Percentiles rank a stretch among this genome's conserved stretches.
These are phyloP conservation scores for Fusarium tuaranense DNA, from an alignment of 2,329 filamentous ascomycete genomes.

Conservation along the genomic window DNA sequence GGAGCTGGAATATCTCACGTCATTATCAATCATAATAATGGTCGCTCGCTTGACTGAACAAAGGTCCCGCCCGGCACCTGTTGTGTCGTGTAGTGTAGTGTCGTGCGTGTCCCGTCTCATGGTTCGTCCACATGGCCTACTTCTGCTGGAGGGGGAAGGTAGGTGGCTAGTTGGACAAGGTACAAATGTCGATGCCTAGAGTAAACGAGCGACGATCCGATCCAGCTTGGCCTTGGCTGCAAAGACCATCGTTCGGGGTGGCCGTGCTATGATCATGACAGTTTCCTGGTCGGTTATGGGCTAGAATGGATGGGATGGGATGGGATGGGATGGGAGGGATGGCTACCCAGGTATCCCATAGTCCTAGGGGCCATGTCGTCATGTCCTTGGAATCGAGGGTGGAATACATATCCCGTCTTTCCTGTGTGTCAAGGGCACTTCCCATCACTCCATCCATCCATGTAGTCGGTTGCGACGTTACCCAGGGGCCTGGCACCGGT, in stretches of 20 bases:
- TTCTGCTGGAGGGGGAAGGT: not conserved
- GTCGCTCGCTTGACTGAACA: not conserved
- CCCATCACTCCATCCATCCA: not conserved
- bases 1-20: conserved; percentile 16
- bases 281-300: conserved; percentile 6
- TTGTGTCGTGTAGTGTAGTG: not conserved
- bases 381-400: conserved; percentile 13
- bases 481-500: conserved; percentile 12
- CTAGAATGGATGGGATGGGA: not conserved
- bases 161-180: not conserved
- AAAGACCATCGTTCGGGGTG: not conserved
- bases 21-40: conserved; percentile 4
- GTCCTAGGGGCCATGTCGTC: conserved; percentile 18
- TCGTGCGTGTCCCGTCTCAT: not conserved
- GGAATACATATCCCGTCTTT: conserved; percentile 12
- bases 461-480: conserved; percentile 14
- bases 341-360: not conserved
- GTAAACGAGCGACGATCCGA: conserved; percentile 16
- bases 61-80: not conserved
- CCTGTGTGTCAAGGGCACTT: conserved; percentile 6
- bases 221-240: conserved; percentile 14
- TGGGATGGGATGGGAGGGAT: not conserved
- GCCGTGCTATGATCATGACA: conserved; percentile 20
- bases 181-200: conserved; percentile 3
- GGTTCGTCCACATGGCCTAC: not conserved